Evolutionary conservation across 2,329 filamentous ascomycete species (phyloP), one percentile per base, ranked within the genome.

Genomic region (Gnomoniopsis smithogilvyi): DNA sequence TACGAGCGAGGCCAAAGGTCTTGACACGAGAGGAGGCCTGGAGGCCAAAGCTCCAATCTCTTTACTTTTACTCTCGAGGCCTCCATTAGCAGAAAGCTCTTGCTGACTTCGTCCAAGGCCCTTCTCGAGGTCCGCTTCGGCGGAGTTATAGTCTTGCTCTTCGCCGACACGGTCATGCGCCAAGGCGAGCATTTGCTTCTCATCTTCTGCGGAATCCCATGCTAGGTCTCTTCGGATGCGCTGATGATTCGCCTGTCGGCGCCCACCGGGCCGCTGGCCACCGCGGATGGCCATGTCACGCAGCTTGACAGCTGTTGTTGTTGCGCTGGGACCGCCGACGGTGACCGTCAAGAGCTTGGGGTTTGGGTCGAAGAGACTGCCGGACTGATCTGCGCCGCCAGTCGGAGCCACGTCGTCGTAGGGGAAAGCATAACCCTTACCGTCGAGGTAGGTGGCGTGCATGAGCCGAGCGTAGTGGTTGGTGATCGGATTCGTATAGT

Each of bases 401-500:
- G 72, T 73, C 3, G 84, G 76, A 22, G 77, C 78, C 11, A 90
- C 88, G 70, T 90, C 87, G 67, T 90, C 88, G 67, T 90, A 90
- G 0, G 87, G 85, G 65, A 90, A 90, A 1, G 86, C 85, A 72
- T 91, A 91, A 10, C 88, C 87, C 51, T 78, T 77, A 10, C 81
- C 76, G 67, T 86, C 83, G 38, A 84, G 67, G 65, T 82, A 85
- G 41, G 78, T 76, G 61, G 76, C 80, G 71, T 91, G 87, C 61
- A 86, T 81, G 63, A 90, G 80, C 58, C 86, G 78, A 51, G 84
- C 75, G 69, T 88, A 90, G 70, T 90, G 86, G 71, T 90, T 90
- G 46, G 86, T 88, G 51, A 82, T 70, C 3, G 65, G 58, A 15
- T 80, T 71, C 45, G 69, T 64, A 71, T 89, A 89, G 68, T 86